These are phyloP conservation scores for Epichloe brachyelytri DNA, from an alignment of 2,329 filamentous ascomycete genomes.

Conservation along the genomic window DNA sequence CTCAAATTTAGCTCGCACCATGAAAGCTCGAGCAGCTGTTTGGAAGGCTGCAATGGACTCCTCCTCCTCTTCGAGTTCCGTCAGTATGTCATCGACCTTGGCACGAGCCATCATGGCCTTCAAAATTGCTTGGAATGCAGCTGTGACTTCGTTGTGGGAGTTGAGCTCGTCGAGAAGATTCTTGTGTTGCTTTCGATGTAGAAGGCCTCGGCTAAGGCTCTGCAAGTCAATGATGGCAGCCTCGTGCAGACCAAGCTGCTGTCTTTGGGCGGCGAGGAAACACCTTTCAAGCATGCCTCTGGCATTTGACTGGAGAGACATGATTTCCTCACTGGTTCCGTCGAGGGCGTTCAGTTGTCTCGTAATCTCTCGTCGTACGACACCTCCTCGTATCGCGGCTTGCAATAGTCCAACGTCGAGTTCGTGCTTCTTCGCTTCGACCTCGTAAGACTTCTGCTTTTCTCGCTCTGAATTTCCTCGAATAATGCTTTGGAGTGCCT, in stretches of 20 bases:
- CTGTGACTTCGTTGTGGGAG: slow-evolving; percentile 52
- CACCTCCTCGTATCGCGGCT: slow-evolving; percentile 39
- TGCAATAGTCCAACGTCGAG: slow-evolving; percentile 36
- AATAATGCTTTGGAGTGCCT: slow-evolving; percentile 26
- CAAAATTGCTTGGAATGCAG: slow-evolving; percentile 59
- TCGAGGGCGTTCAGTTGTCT: slow-evolving; percentile 34
- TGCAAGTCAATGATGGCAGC: slow-evolving; percentile 50
- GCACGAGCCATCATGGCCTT: slow-evolving; percentile 70
- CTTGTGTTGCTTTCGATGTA: slow-evolving; percentile 46
- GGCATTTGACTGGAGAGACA: slow-evolving; percentile 43
- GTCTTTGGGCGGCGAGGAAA: slow-evolving; percentile 33
- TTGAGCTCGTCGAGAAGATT: slow-evolving; percentile 57
- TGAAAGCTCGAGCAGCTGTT: slow-evolving; percentile 55
- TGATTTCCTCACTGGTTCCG: slow-evolving; percentile 30
- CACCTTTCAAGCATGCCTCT: slow-evolving; percentile 49
- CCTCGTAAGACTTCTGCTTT: slow-evolving; percentile 29
- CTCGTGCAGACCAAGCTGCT: slow-evolving; percentile 45
- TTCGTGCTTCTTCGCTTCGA: slow-evolving; percentile 33
- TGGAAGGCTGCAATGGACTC: slow-evolving; percentile 65
- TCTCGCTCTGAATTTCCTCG: slow-evolving; percentile 37
- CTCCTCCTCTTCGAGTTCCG: slow-evolving; percentile 71
- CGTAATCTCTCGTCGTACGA: slow-evolving; percentile 37
- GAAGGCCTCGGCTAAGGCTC: slow-evolving; percentile 50
- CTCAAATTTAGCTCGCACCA: slow-evolving; percentile 62
- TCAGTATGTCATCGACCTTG: slow-evolving; percentile 59